These are phyloP conservation scores for Pinus taeda DNA, from an alignment of 75 land plant species.

Conservation along the genomic window DNA sequence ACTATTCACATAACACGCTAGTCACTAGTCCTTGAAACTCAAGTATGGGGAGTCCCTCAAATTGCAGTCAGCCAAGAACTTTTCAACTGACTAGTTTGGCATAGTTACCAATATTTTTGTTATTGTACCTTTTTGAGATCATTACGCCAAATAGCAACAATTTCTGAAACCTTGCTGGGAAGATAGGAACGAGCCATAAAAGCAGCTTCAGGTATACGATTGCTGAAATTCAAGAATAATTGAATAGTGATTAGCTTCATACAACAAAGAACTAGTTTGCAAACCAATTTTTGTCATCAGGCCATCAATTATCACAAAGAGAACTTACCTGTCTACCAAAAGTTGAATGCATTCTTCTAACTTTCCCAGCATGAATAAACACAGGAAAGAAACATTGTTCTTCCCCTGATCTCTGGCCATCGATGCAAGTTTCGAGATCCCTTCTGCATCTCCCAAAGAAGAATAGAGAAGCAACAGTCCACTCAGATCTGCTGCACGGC, in stretches of 20 bases:
- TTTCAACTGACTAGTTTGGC: background rate
- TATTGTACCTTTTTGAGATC: slow-evolving; percentile 36
- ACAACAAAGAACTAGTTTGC: too few species aligned
- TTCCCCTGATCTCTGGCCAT: slow-evolving; percentile 33
- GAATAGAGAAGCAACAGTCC: slow-evolving; percentile 39
- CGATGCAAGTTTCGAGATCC: slow-evolving; percentile 23
- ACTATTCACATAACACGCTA: too few species aligned
- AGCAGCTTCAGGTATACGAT: slow-evolving; percentile 52
- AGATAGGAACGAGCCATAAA: slow-evolving; percentile 43
- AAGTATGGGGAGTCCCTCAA: too few species aligned
- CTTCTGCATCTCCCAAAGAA: slow-evolving; percentile 34
- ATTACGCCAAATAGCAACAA: slow-evolving; percentile 37
- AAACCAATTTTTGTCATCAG: too few species aligned
- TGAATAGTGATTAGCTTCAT: background rate
- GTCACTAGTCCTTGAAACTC: too few species aligned
- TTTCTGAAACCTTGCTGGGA: slow-evolving; percentile 42
- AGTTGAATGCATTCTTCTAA: slow-evolving; percentile 34
- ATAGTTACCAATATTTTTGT: too few species aligned
- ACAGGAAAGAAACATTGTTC: slow-evolving; percentile 36
- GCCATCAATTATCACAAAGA: background rate
- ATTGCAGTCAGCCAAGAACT: too few species aligned
- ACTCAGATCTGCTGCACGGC: slow-evolving; percentile 37
- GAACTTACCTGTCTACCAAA: slow-evolving; percentile 22
- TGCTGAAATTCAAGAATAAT: slow-evolving; percentile 22
- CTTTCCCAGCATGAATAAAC: slow-evolving; percentile 28